A percentile compares a stretch with the other conserved stretches of the same genome.
Evolutionary conservation across 2,329 filamentous ascomycete genomes (phyloP).

Genomic region (Aspergillus piperis): DNA sequence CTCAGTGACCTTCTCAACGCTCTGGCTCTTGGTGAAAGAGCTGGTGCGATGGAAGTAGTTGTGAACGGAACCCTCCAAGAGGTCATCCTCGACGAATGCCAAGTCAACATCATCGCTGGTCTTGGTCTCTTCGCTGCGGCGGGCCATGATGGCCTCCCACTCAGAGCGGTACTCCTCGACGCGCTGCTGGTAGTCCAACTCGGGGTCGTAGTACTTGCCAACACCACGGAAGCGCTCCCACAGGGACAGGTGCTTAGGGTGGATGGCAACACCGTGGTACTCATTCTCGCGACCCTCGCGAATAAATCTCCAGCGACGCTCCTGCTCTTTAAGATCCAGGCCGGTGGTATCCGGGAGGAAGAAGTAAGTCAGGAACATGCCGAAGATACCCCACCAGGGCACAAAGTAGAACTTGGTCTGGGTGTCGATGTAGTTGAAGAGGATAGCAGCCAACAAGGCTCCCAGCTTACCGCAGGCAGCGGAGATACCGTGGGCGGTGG

Average conservation of each 20-base stretch:
- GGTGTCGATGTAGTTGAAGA: slow-evolving; percentile 10
- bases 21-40: not conserved
- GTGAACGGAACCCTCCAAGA: slow-evolving; percentile 1
- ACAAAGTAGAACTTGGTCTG: slow-evolving; percentile 10
- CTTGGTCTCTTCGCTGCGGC: slow-evolving; percentile 5
- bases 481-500: slow-evolving; percentile 91
- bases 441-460: slow-evolving; percentile 66
- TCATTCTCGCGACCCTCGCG: slow-evolving; percentile 2
- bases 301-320: slow-evolving; percentile 5
- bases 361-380: slow-evolving; percentile 1
- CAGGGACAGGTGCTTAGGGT: slow-evolving; percentile 6
- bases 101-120: not conserved
- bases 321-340: slow-evolving; percentile 7
- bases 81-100: not conserved
- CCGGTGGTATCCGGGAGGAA: slow-evolving; percentile 7
- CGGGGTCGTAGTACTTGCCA: slow-evolving; percentile 5
- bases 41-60: slow-evolving; percentile 7
- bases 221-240: slow-evolving; percentile 9
- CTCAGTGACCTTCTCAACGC: not conserved
- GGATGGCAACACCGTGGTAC: slow-evolving; percentile 6
- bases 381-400: slow-evolving; percentile 2
- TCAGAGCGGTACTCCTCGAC: slow-evolving; percentile 5
- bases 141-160: slow-evolving; percentile 7
- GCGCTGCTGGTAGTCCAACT: slow-evolving; percentile 9
- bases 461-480: slow-evolving; percentile 86